phyloP scores from a whole-genome alignment of 2,329 filamentous ascomycete species.

The Pseudocercospora eumusae region DNA sequence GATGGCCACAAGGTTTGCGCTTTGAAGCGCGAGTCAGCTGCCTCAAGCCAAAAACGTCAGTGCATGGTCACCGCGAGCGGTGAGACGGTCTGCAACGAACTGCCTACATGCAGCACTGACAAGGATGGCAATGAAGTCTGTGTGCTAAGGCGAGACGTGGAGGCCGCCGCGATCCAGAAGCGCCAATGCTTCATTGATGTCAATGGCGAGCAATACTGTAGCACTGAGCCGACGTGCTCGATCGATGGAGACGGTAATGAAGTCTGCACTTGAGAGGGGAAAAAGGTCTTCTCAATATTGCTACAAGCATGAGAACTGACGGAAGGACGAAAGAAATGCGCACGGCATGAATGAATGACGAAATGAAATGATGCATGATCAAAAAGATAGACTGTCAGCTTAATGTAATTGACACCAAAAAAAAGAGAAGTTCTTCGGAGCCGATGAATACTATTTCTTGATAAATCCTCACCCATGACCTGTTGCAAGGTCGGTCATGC shows the following conservation, averaged over 20 bases:
- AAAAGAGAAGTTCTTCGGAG: too few relatives aligned
- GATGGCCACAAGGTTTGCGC: slow-evolving; percentile 2
- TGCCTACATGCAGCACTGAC: slow-evolving; percentile 6
- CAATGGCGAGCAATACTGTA: slow-evolving; percentile 7
- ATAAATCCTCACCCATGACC: too few relatives aligned
- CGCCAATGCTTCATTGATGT: slow-evolving; percentile 6
- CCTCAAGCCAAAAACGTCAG: slow-evolving; percentile 16
- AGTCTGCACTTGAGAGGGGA: neutral
- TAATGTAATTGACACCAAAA: neutral
- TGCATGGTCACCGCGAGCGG: slow-evolving; percentile 18
- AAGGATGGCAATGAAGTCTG: slow-evolving; percentile 16
- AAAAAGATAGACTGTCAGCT: neutral
- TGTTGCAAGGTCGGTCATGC: too few relatives aligned
- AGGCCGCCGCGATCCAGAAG: neutral
- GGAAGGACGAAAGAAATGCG: neutral
- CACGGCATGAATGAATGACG: neutral
- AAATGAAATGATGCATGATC: neutral
- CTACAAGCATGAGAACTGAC: neutral
- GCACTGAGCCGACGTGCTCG: slow-evolving; percentile 10
- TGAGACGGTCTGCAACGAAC: slow-evolving; percentile 5
- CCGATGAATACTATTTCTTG: too few relatives aligned
- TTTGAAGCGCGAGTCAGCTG: neutral
- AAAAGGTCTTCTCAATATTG: neutral
- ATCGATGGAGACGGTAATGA: neutral
- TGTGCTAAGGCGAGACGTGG: slow-evolving; percentile 6